These are phyloP conservation scores for Carex arenaria DNA, from an alignment of 202 grass and related monocot genomes.

Conservation along the genomic window DNA sequence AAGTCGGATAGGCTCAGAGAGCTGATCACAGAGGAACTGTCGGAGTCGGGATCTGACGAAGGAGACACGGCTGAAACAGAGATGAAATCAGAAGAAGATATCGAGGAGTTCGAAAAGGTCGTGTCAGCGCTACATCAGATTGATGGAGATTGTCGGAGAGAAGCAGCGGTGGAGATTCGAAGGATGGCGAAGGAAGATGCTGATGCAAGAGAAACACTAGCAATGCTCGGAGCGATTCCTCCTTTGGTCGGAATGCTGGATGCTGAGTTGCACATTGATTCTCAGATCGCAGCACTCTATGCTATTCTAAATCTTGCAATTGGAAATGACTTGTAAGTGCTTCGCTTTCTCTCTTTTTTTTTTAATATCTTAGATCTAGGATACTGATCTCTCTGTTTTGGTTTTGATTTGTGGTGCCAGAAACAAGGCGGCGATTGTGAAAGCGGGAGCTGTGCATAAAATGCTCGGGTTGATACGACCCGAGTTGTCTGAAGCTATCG, in stretches of 20 bases:
- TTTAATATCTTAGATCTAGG: not conserved
- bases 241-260: constrained; percentile 74
- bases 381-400: not conserved
- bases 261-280: constrained; percentile 5
- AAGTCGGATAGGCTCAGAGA: constrained; percentile 55
- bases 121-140: constrained; percentile 11
- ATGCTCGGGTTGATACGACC: constrained; percentile 57
- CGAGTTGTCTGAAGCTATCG: constrained; percentile 46
- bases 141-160: constrained; percentile 12
- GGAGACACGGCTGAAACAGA: not conserved
- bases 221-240: constrained; percentile 82
- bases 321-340: constrained; percentile 82
- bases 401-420: constrained; percentile 31
- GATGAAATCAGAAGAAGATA: not conserved
- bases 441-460: constrained; percentile 87
- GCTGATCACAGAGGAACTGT: constrained; percentile 52
- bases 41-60: constrained; percentile 42
- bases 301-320: constrained; percentile 87
- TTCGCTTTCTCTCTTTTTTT: not conserved
- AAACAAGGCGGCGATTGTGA: constrained; percentile 89
- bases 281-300: constrained; percentile 52
- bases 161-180: constrained; percentile 56
- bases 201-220: constrained; percentile 64
- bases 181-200: constrained; percentile 74
- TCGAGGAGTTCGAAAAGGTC: constrained; percentile 28